Percentiles rank a stretch among this genome's conserved stretches.
These are phyloP conservation scores for Rhamnella rubrinervis DNA, from an alignment of 331 rosid species.

Conservation along the genomic window DNA sequence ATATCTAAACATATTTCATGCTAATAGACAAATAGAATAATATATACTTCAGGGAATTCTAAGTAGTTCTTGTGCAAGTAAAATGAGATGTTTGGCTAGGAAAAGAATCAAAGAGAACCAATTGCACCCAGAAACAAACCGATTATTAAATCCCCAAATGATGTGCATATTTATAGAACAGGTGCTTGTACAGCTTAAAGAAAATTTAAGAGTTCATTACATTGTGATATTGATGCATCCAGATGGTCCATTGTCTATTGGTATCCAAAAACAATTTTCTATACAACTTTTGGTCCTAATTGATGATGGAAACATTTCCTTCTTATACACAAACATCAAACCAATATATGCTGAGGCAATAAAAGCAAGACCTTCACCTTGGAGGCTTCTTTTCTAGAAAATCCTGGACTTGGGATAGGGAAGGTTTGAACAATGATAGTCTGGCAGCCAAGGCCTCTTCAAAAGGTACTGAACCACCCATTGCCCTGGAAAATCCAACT, in stretches of 20 bases:
- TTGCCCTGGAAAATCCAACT: conserved; percentile 56
- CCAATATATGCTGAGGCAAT: not conserved
- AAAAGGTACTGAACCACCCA: conserved; percentile 92
- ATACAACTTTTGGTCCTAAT: not conserved
- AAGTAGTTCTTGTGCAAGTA: not conserved
- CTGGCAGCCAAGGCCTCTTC: conserved; percentile 95
- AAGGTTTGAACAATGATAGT: conserved; percentile 75
- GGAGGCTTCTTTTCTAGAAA: conserved; percentile 74
- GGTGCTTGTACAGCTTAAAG: not conserved
- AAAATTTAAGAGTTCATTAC: not conserved
- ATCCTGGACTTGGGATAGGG: conserved; percentile 70
- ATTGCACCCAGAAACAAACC: not conserved
- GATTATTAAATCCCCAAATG: not conserved
- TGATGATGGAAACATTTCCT: not conserved
- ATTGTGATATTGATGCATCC: too few species aligned
- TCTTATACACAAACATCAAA: not conserved
- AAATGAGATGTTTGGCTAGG: not conserved
- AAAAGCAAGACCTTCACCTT: conserved; percentile 32
- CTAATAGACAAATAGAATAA: too few species aligned
- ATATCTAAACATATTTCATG: too few species aligned
- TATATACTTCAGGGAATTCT: not conserved
- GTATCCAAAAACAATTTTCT: too few species aligned
- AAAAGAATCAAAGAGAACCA: not conserved
- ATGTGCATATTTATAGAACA: not conserved
- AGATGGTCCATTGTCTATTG: too few species aligned